Evolutionary conservation across 2,329 filamentous ascomycete species (phyloP), one percentile per base, ranked within the genome.

Genomic region (Fusarium solani-melongenae): DNA sequence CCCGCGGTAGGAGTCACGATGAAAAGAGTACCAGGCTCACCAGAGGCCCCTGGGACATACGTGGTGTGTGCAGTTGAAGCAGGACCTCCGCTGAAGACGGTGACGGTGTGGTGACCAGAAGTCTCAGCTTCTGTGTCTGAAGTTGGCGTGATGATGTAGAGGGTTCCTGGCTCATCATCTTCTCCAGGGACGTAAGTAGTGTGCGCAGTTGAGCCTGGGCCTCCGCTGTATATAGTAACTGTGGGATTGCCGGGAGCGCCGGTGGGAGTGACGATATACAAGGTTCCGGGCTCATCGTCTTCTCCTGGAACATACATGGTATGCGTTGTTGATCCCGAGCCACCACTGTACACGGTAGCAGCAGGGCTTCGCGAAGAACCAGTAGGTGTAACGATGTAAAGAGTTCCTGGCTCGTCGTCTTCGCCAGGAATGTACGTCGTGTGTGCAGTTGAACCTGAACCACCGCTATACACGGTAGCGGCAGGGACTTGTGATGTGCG

Each of bases 111-210:
- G 15, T 51, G 24, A 1, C 10, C 10, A 27, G 64, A 20, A 6
- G 29, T 29, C 29, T 29, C 29, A 10, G 29, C 8, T 29, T 29
- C 29, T 29, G 29, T 8, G 29, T 3, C 29, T 29, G 29, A 29
- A 29, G 69, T 71, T 3, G 69, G 69, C 0, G 69, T 71, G 6
- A 69, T 39, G 2, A 71, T 33, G 0, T 72, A 39, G 4, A 72
- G 31, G 0, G 69, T 69, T 1, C 69, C 70, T 1, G 70, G 46
- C 0, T 59, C 65, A 0, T 39, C 66, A 0, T 60, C 46, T 0
- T 57, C 39, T 0, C 24, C 22, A 2, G 69, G 57, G 0, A 41
- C 17, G 11, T 72, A 41, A 2, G 61, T 46, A 2, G 22, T 24
- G 22, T 24, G 22, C 22, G 22, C 22, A 24, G 22, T 24, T 24